These are phyloP conservation scores for peach (Prunus persica) DNA, from an alignment of 306 rosid genomes.

Conservation along the genomic window DNA sequence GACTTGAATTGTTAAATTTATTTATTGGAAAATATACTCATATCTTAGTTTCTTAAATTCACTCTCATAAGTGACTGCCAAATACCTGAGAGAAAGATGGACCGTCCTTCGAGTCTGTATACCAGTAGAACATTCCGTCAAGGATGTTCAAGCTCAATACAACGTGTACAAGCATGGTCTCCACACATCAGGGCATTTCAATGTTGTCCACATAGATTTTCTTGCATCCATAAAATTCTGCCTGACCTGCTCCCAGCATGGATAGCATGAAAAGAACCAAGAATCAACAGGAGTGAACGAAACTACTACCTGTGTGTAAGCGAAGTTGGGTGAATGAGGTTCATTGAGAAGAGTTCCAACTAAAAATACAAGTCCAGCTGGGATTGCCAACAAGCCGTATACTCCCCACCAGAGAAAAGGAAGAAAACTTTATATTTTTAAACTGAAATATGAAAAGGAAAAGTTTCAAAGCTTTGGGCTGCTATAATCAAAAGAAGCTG, in stretches of 20 bases:
- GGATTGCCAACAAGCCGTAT: constrained; percentile 80
- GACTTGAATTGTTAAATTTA: constrained; percentile 20
- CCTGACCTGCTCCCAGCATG: constrained; percentile 49
- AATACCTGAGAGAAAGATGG: constrained; percentile 86
- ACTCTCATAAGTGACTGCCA: background rate
- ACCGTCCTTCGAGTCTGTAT: constrained; percentile 75
- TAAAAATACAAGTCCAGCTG: constrained; percentile 62
- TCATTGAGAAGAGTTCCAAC: constrained; percentile 73
- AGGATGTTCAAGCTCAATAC: constrained; percentile 72
- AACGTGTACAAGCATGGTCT: constrained; percentile 83
- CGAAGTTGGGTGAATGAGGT: constrained; percentile 51
- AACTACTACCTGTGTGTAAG: constrained; percentile 62
- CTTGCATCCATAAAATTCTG: constrained; percentile 68
- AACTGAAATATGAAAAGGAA: constrained; percentile 12
- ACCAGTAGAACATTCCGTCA: constrained; percentile 96
- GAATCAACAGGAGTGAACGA: background rate
- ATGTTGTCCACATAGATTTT: constrained; percentile 78
- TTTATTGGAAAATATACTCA: background rate
- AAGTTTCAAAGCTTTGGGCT: background rate
- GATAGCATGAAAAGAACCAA: constrained; percentile 3
- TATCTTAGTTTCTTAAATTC: background rate
- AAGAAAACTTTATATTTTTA: constrained; percentile 1
- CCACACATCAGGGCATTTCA: constrained; percentile 77
- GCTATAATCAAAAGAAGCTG: constrained; percentile 24
- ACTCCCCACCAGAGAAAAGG: constrained; percentile 57